Evolutionary conservation across 805 yeast species (phyloP).

Genomic region (Teunomyces panamensis): DNA sequence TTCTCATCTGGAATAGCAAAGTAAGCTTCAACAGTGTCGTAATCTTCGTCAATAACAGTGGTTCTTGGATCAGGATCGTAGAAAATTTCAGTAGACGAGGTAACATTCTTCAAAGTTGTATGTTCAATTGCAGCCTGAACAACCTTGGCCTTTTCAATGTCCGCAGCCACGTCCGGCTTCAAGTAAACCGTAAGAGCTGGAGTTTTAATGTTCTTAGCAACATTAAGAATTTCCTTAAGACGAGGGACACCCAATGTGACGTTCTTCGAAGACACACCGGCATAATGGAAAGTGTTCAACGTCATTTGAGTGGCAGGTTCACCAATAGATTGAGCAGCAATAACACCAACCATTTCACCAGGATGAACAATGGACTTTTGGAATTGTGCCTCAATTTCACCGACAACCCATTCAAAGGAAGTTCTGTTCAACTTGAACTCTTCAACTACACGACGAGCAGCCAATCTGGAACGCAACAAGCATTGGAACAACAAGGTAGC

Average conservation of each 20-base stretch:
- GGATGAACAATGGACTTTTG: slow-evolving; percentile 90
- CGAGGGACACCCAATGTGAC: slow-evolving; percentile 98
- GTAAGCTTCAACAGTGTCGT: slow-evolving; percentile 95
- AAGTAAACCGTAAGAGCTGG: slow-evolving; percentile 97
- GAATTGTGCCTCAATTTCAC: slow-evolving; percentile 92
- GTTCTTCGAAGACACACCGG: slow-evolving; percentile 95
- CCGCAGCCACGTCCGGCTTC: slow-evolving; percentile 73
- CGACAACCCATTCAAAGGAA: slow-evolving; percentile 94
- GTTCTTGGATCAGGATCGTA: slow-evolving; percentile 98
- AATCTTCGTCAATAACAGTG: slow-evolving; percentile 95
- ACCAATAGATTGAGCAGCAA: slow-evolving; percentile 97
- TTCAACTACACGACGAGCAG: slow-evolving; percentile 85
- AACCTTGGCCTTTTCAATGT: slow-evolving; percentile 90
- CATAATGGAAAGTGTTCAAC: slow-evolving; percentile 94
- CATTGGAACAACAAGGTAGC: slow-evolving; percentile 90
- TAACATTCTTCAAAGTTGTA: slow-evolving; percentile 89
- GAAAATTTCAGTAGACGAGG: slow-evolving; percentile 95
- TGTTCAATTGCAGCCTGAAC: slow-evolving; percentile 97
- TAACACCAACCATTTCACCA: slow-evolving; percentile 98
- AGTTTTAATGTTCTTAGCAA: slow-evolving; percentile 98
- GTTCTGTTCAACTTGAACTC: slow-evolving; percentile 81
- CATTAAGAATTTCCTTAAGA: slow-evolving; percentile 95
- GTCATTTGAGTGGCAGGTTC: slow-evolving; percentile 99
- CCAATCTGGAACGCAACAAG: slow-evolving; percentile 86
- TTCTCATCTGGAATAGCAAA: slow-evolving; percentile 98